Evolutionary conservation across 371 early-diverging fungal genomes (phyloP).

Genomic region (Massospora cicadina): DNA sequence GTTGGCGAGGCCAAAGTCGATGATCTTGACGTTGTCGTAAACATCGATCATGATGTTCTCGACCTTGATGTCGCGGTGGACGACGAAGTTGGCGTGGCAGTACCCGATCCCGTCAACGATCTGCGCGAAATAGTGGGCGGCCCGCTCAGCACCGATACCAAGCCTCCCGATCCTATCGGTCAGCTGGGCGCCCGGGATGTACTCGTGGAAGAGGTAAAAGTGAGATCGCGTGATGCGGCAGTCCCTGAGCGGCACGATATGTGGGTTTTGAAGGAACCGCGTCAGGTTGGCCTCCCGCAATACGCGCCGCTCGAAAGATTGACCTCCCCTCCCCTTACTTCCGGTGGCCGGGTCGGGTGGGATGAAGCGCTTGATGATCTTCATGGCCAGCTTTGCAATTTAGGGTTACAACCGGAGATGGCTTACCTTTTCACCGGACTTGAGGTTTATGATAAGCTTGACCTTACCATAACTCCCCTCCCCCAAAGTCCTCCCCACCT

Average conservation of each 20-base stretch:
- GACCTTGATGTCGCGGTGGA: slow-evolving; percentile 13
- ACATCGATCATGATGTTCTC: slow-evolving; percentile 13
- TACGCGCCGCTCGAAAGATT: slow-evolving; percentile 10
- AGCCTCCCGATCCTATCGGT: slow-evolving; percentile 12
- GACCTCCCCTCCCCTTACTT: slow-evolving; percentile 9
- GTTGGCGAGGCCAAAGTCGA: slow-evolving; percentile 14
- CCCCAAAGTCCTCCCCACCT: slow-evolving; percentile 11
- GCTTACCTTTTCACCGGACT: slow-evolving; percentile 11
- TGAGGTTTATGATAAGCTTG: slow-evolving; percentile 9
- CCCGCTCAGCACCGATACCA: slow-evolving; percentile 7
- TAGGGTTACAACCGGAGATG: not conserved
- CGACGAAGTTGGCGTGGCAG: slow-evolving; percentile 11
- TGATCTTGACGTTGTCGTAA: slow-evolving; percentile 7
- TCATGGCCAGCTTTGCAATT: slow-evolving; percentile 11
- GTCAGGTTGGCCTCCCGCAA: slow-evolving; percentile 12
- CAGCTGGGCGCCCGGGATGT: slow-evolving; percentile 8
- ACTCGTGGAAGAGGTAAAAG: slow-evolving; percentile 13
- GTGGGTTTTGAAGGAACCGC: slow-evolving; percentile 7
- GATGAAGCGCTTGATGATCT: slow-evolving; percentile 11
- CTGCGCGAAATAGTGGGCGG: slow-evolving; percentile 11
- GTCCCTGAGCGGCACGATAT: slow-evolving; percentile 11
- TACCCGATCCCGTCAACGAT: slow-evolving; percentile 10
- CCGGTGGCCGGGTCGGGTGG: slow-evolving; percentile 8
- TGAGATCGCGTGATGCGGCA: slow-evolving; percentile 10
- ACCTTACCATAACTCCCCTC: slow-evolving; percentile 14